phyloP scores from a whole-genome alignment of 2,329 filamentous ascomycete species.

The Sarocladium oryzae region DNA sequence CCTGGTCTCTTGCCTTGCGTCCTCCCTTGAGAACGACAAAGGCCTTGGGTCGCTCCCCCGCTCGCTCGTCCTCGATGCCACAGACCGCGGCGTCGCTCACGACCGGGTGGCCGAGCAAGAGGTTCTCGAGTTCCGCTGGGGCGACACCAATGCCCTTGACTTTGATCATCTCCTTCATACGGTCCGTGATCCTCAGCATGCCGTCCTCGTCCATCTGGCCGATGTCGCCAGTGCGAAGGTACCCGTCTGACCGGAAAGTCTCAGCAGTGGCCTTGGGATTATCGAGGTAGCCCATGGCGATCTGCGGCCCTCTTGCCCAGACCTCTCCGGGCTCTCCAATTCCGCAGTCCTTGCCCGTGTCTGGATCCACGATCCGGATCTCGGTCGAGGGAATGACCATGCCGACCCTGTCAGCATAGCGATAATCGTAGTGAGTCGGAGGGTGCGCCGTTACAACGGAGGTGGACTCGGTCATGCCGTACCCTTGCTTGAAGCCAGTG shows the following conservation, averaged over 20 bases:
- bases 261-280: constrained; percentile 35
- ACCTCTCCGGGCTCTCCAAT: constrained; percentile 46
- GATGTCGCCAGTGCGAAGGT: constrained; percentile 54
- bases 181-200: constrained; percentile 50
- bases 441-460: constrained; percentile 57
- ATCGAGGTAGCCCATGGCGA: constrained; percentile 43
- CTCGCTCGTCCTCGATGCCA: constrained; percentile 45
- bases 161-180: constrained; percentile 64
- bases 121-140: constrained; percentile 57
- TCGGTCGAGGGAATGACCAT: constrained; percentile 52
- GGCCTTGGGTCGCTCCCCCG: constrained; percentile 51
- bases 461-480: constrained; percentile 63
- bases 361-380: constrained; percentile 49
- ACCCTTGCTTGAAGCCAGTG: constrained; percentile 58
- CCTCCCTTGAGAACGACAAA: constrained; percentile 42
- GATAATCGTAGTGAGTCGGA: constrained; percentile 46
- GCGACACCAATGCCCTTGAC: constrained; percentile 58
- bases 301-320: constrained; percentile 38
- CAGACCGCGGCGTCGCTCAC: constrained; percentile 53
- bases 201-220: constrained; percentile 49
- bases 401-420: constrained; percentile 50
- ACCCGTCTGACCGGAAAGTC: constrained; percentile 48
- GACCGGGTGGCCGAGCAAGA: constrained; percentile 48
- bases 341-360: constrained; percentile 46
- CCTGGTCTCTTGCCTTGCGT: constrained; percentile 10